Percentiles rank a stretch among this genome's conserved stretches.
Conservation (phyloP, 768 basidiomycete species). For the Termitomyces sp. region DNA sequence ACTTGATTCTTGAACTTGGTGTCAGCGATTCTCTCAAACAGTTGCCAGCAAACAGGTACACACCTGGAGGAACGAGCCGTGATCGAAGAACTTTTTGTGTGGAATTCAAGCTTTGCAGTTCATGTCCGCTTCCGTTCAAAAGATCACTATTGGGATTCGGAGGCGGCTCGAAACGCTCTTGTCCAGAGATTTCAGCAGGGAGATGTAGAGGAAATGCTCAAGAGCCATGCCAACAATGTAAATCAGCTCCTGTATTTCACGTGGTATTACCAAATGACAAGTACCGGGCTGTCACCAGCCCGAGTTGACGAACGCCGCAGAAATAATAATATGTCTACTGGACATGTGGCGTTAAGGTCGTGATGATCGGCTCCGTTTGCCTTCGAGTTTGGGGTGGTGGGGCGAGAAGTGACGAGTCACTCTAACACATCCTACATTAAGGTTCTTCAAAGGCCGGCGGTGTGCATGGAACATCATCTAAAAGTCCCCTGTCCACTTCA, state of each 20-base stretch:
- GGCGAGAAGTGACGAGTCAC: background rate
- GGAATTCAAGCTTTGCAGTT: too few relatives aligned
- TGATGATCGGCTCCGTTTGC: background rate
- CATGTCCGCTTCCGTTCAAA: too few relatives aligned
- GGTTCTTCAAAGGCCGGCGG: background rate
- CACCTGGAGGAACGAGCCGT: background rate
- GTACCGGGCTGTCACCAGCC: background rate
- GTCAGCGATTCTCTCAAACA: too few relatives aligned
- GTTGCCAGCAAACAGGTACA: background rate
- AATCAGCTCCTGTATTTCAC: background rate
- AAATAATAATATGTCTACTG: background rate
- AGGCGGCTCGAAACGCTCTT: too few relatives aligned
- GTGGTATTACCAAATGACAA: background rate
- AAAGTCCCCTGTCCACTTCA: conserved; percentile 14
- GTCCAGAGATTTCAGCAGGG: too few relatives aligned
- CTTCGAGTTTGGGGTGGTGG: background rate
- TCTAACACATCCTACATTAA: background rate
- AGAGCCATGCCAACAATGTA: background rate
- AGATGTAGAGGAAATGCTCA: background rate
- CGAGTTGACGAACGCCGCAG: background rate
- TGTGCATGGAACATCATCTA: background rate
- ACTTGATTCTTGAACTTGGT: too few relatives aligned
- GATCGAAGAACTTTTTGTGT: too few relatives aligned
- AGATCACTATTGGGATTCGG: background rate
- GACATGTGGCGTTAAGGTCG: background rate